Base-by-base conservation (phyloP, 345 rosid genomes). In the Citrus australasica region DNA sequence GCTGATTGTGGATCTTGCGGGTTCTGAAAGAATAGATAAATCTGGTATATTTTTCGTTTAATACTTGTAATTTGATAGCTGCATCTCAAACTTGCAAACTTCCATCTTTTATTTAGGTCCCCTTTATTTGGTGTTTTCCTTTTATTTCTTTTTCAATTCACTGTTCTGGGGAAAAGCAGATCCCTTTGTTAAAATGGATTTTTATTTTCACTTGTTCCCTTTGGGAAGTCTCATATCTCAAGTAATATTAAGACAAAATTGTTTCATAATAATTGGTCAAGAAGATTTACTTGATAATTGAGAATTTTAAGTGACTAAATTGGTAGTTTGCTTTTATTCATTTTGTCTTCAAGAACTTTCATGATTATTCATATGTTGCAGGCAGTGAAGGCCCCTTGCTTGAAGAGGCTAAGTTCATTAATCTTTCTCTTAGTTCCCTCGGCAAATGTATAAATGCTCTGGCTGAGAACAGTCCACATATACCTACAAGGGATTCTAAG, bases 401-500 rank as follows among this genome's bases (percentile, higher is more conserved):
- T 79, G 98, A 92, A 85, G 98, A 95, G 91, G 97, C 98, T 8
- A 95, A 92, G 80, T 95, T 92, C 83, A 95, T 95, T 78, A 95
- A 95, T 83, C 97, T 95, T 67, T 95, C 98, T 79, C 90, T 93
- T 38, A 88, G 95, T 76, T 93, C 98, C 17, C 94, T 95, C 14
- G 98, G 98, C 10, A 95, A 92, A 84, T 95, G 98, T 81, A 93
- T 95, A 85, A 95, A 95, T 86, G 98, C 98, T 67, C 82, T 95
- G 89, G 98, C 98, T 78, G 98, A 93, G 85, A 93, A 93, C 82
- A 84, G 93, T 83, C 82, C 93, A 28, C 98, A 95, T 83, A 93
- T 95, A 85, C 98, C 98, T 61, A 90, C 92, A 21, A 91, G 98
- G 87, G 98, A 95, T 77, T 95, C 98, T 55, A 95, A 92, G 83